Evolutionary conservation across 1,139 yeast species (phyloP), one percentile per base, ranked within the genome.

Genomic region (Geotrichum carabidarum): DNA sequence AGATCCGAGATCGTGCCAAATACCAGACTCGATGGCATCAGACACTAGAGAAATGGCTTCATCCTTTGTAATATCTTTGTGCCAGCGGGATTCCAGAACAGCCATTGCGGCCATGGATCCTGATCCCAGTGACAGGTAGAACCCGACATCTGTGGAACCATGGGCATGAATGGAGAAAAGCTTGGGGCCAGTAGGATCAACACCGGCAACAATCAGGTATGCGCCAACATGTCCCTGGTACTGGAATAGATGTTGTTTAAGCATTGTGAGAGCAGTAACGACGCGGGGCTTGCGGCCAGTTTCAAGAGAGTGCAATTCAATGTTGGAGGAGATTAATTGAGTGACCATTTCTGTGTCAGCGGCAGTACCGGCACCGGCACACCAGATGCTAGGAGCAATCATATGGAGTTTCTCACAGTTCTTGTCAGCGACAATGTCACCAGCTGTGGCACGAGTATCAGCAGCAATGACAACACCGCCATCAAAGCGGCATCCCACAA

Each of bases 71-170:
- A 93, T 74, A 60, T 81, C 88, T 59, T 81, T 83, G 65, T 78
- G 82, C 94, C 95, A 93, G 61, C 83, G 79, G 44, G 94, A 80
- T 72, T 93, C 99, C 65, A 93, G 77, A 22, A 93, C 94, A 1
- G 99, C 96, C 96, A 93, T 93, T 14, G 99, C 99, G 2, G 99
- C 98, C 70, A 93, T 80, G n/a, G 97, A 90, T 59, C 99, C 99
- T 2, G 96, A 88, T 5, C 99, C 99, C 62, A 93, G 77, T 9
- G 97, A 84, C 70, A 85, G 87, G 71, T 90, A 93, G 67, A 82
- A 88, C 8, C 98, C 98, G 57, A 91, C 86, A 71, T 93, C 98
- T 15, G 98, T 91, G 11, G 96, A 89, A 18, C 99, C 99, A 69
- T 93, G 99, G 2, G 99, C 99, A 66, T 93, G 98, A 44, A 93